Evolutionary conservation across 164 flowering plant genomes (phyloP).

Genomic region (Berberis thunbergii): DNA sequence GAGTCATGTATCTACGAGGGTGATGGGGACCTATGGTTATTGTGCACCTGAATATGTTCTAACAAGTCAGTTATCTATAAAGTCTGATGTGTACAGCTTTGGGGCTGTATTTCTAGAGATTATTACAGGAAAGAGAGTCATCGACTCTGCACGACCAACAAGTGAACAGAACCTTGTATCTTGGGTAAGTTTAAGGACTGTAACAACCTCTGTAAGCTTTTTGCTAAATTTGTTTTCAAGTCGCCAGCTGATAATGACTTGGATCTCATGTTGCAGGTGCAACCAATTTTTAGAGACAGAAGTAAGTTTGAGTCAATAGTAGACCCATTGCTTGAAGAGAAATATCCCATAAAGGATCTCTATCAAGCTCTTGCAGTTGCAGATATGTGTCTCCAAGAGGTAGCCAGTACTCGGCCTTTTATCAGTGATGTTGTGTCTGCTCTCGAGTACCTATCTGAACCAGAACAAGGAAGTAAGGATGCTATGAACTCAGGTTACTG

Average conservation of each 20-base stretch:
- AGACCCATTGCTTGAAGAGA: neutral
- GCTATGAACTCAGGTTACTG: neutral
- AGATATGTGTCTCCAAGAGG: conserved; percentile 71
- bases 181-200: conserved; percentile 38
- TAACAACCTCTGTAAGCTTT: neutral
- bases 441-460: conserved; percentile 23
- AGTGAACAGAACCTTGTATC: conserved; percentile 54
- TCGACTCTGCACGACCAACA: conserved; percentile 46
- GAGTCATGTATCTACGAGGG: too few species aligned
- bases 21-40: too few species aligned
- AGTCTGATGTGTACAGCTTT: conserved; percentile 76
- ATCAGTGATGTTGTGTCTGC: too few species aligned
- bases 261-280: conserved; percentile 35
- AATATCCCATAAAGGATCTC: conserved; percentile 48
- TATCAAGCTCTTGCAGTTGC: conserved; percentile 77
- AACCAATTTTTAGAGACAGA: conserved; percentile 60
- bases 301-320: conserved; percentile 53
- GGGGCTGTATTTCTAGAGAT: conserved; percentile 77
- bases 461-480: neutral
- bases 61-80: conserved; percentile 65
- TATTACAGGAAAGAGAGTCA: conserved; percentile 68
- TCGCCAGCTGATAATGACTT: neutral
- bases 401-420: conserved; percentile 55
- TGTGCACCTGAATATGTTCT: conserved; percentile 31
- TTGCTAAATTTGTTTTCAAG: neutral